These are phyloP conservation scores for Talaromyces proteolyticus DNA, from an alignment of 495 filamentous ascomycete species.

Conservation along the genomic window DNA sequence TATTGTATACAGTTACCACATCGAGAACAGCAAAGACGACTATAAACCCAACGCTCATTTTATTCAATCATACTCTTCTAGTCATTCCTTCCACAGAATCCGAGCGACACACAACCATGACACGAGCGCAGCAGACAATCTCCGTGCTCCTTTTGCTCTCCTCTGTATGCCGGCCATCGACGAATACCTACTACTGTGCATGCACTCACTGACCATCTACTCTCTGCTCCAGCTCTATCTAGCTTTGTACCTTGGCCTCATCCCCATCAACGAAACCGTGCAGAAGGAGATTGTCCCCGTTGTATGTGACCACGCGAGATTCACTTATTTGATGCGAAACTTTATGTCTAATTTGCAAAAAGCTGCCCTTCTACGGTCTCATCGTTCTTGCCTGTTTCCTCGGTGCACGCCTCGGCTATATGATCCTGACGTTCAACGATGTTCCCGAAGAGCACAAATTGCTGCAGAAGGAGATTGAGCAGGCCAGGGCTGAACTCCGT, in stretches of 20 bases:
- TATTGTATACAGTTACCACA: too few relatives aligned
- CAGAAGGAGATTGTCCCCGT: constrained; percentile 49
- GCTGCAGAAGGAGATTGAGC: constrained; percentile 62
- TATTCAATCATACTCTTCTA: too few relatives aligned
- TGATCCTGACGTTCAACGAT: constrained; percentile 94
- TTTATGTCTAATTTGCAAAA: too few relatives aligned
- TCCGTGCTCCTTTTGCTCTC: constrained; percentile 79
- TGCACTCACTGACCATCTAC: too few relatives aligned
- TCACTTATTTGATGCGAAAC: too few relatives aligned
- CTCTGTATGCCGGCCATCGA: constrained; percentile 55
- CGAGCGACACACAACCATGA: constrained; percentile 66
- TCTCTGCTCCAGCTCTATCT: constrained; percentile 68
- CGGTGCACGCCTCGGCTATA: constrained; percentile 83
- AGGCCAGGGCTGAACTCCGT: constrained; percentile 44
- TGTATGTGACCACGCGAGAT: too few relatives aligned
- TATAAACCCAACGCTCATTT: too few relatives aligned
- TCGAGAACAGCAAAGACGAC: too few relatives aligned
- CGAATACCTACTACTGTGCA: not conserved
- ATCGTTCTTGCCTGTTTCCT: constrained; percentile 93
- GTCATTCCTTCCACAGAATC: too few relatives aligned
- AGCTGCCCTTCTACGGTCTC: constrained; percentile 90
- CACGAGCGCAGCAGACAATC: constrained; percentile 88
- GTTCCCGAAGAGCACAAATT: constrained; percentile 87
- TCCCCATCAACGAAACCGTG: constrained; percentile 69
- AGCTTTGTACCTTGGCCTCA: constrained; percentile 72